Evolutionary conservation across 2,329 filamentous ascomycete species (phyloP).

Genomic region (Aspergillus amoenus): DNA sequence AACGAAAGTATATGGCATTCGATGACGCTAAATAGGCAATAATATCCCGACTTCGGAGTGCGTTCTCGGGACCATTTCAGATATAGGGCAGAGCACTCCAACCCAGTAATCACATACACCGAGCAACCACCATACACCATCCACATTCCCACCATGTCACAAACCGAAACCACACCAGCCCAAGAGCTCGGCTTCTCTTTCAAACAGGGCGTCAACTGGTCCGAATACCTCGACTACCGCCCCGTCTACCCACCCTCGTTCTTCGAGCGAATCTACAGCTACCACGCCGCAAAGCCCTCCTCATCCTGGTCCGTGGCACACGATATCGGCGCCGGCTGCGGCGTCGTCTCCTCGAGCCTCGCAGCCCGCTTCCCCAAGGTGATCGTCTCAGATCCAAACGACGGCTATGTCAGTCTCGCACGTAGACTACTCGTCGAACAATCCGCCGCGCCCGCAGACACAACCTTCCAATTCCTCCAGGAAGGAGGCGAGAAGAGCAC

Average conservation of each 20-base stretch:
- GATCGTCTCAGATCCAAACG: neutral
- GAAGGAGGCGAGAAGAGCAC: neutral
- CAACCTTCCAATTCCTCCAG: neutral
- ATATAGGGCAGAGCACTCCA: too few relatives aligned
- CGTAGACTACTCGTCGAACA: neutral
- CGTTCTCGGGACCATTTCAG: too few relatives aligned
- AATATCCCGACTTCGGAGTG: too few relatives aligned
- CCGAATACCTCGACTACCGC: neutral
- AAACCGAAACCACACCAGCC: too few relatives aligned
- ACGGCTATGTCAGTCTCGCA: neutral
- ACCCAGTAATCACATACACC: too few relatives aligned
- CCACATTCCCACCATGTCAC: too few relatives aligned
- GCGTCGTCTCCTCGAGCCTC: neutral
- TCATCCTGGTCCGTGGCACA: neutral
- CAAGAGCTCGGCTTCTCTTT: too few relatives aligned
- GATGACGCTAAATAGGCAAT: too few relatives aligned
- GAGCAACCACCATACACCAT: too few relatives aligned
- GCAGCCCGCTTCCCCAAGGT: neutral
- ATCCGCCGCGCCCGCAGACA: neutral
- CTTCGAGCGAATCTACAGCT: neutral
- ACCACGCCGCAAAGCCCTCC: neutral
- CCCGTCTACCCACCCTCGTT: neutral
- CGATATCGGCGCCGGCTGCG: neutral
- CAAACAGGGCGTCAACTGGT: neutral
- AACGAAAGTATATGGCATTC: too few relatives aligned